phyloP scores from a whole-genome alignment of 108 stramenopile genomes.

The Fistulifera solaris region DNA sequence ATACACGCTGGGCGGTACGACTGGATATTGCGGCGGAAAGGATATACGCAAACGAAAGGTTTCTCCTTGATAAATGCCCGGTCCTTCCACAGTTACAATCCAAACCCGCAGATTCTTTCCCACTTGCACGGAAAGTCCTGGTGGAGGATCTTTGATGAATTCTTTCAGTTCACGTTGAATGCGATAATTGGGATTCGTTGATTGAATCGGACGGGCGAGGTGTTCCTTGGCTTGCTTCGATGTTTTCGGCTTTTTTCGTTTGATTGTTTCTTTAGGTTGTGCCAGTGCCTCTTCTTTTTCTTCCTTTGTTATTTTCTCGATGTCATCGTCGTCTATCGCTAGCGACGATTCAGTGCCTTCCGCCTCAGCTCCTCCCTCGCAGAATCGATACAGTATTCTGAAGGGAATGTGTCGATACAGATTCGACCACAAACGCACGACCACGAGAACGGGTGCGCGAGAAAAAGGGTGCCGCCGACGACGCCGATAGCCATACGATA shows the following conservation, averaged over 20 bases:
- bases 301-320: too few species aligned
- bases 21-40: conserved; percentile 87
- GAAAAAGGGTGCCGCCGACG: too few species aligned
- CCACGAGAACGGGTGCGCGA: too few species aligned
- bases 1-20: conserved; percentile 87
- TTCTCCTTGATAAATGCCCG: conserved; percentile 88
- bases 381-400: too few species aligned
- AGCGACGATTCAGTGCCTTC: too few species aligned
- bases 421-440: too few species aligned
- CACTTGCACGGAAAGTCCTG: conserved; percentile 73
- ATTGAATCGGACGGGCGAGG: conserved; percentile 36
- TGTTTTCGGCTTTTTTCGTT: conserved; percentile 10
- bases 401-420: too few species aligned
- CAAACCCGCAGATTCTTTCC: conserved; percentile 86
- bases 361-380: too few species aligned
- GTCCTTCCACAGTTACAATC: conserved; percentile 84
- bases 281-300: conserved; percentile 13
- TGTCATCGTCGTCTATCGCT: too few species aligned
- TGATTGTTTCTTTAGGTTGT: conserved; percentile 17
- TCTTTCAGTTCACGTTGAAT: conserved; percentile 83
- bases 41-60: conserved; percentile 81
- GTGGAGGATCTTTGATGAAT: conserved; percentile 75
- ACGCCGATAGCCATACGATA: too few species aligned
- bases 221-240: conserved; percentile 49
- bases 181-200: conserved; percentile 70